Base-by-base conservation (phyloP, 441 rosid species). In the Sinapis alba region DNA sequence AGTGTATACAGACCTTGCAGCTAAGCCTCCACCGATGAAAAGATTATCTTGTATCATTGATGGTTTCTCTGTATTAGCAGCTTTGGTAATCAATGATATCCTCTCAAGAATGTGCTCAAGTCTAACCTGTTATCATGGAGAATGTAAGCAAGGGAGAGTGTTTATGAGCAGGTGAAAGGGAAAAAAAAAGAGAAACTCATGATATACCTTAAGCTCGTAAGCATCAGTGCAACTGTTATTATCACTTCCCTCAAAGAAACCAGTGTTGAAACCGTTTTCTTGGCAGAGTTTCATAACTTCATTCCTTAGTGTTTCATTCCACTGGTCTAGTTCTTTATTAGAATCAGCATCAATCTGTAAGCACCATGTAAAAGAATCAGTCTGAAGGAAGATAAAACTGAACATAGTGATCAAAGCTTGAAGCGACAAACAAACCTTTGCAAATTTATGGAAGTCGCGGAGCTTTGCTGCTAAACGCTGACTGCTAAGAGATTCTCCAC, bases 71-170 rank as follows among this genome's bases (percentile, higher is more conserved):
- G 98, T 94, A 77, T 88, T 96, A 61, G 95, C 98, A 15, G 98
- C 98, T 72, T 94, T 97, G 32, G 97, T 92, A 66, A 96, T 94
- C 80, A 96, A 79, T 68, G 97, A 80, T 86, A 96, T 90, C 85
- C 99, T 92, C 83, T 94, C 98, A 74, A 94, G 97, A 77, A 94
- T 89, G 81, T 96, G 99, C 82, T 96, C 99, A 50, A 96, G 91
- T 83, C 99, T 90, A 61, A 96, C 88, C 99, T 96, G 89, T 68
- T 65, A 57, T 47, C 3, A 69, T 36, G 57, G 16, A 18, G 36
- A 77, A 65, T 59, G 27, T 23, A 59, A 77, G 18, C 32, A 68
- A 63, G 27, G 24, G 68, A 62, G 4, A 67, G 26, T 19, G 34
- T 24, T 72, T 62, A 10, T 5, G 12, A 53, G 41, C 45, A 16